Base-by-base conservation (phyloP, 2,329 filamentous ascomycete species). In the Karstenula rhodostoma region DNA sequence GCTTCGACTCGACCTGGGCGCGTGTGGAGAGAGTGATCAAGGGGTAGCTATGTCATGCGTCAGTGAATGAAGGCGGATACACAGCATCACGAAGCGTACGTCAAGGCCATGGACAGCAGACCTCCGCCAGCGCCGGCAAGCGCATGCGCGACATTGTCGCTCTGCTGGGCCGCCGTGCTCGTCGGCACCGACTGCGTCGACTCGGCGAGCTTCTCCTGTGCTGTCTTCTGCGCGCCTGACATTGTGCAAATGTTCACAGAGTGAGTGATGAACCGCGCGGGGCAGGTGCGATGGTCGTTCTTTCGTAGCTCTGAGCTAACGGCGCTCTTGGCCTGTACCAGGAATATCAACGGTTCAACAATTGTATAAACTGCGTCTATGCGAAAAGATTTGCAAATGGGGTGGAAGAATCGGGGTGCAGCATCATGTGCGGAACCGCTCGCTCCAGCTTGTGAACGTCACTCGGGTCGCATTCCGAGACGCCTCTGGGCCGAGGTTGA, bases 1-100 rank as follows among this genome's bases (percentile, higher is more conserved):
- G 93, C 80, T 92, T 95, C 60, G 95, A 97, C 81, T 99, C 95
- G 78, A 99, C 94, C 80, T 99, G 95, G 46, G 95, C 95, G 77
- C 95, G 91, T 35, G 95, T 99, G 23, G 95, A 99, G 65, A 99
- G 90, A 35, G 95, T 98, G 76, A 99, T 96, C 71, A 99, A 89
- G 44, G 95, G 95, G 79, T 98, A 98, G 68, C 92, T 95, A 19
- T 35, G 46, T 55, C 3, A 27, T 22, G 59, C 60, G 47, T 56
- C 22, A 33, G 46, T 40, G 27, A 7, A 17, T 50, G 40, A n/a
- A n/a, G 10, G 40, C 17, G 17, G 32, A 22, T 22, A 19, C 42
- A 50, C 35, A 22, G 25, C 40, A 53, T 27, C 17, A 17, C 42
- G 17, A 25, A 27, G 66, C 84, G 65, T 86, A 96, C 89, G 95